Percentiles rank a stretch among this genome's conserved stretches.
Evolutionary conservation across 2,329 filamentous ascomycete species (phyloP).

Genomic region (Sporothrix euskadiensis): DNA sequence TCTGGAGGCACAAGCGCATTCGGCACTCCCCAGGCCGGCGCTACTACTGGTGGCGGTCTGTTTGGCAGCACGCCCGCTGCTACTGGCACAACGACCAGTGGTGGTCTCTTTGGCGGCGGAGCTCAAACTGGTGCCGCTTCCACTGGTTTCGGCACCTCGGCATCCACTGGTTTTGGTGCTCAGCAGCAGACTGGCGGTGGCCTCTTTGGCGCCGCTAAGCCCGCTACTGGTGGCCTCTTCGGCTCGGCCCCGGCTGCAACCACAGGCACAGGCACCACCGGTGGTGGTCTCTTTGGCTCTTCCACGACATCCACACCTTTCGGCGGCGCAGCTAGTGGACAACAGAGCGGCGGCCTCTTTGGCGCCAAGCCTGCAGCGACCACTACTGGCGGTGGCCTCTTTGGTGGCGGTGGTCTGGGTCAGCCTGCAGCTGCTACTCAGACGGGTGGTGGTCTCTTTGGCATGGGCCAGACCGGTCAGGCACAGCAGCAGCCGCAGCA

Average conservation of each 20-base stretch:
- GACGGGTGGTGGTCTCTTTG: slow-evolving; percentile 52
- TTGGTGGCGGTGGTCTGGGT: slow-evolving; percentile 42
- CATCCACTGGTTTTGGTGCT: slow-evolving; percentile 35
- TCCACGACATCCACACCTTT: slow-evolving; percentile 24
- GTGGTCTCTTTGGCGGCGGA: slow-evolving; percentile 28
- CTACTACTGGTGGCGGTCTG: slow-evolving; percentile 40
- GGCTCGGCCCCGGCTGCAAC: slow-evolving; percentile 17
- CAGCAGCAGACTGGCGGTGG: slow-evolving; percentile 35
- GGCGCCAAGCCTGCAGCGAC: slow-evolving; percentile 44
- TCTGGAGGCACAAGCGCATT: slow-evolving; percentile 39
- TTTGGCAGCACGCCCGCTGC: slow-evolving; percentile 48
- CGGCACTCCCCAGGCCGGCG: slow-evolving; percentile 21
- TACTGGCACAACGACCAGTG: slow-evolving; percentile 19
- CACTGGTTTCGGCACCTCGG: slow-evolving; percentile 46
- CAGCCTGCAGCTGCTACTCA: slow-evolving; percentile 39
- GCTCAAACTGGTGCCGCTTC: slow-evolving; percentile 15
- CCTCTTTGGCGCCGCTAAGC: slow-evolving; percentile 36
- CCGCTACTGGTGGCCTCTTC: slow-evolving; percentile 37
- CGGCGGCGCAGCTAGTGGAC: slow-evolving; percentile 16
- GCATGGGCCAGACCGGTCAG: slow-evolving; percentile 39
- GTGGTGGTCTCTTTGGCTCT: slow-evolving; percentile 28
- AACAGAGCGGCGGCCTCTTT: slow-evolving; percentile 42
- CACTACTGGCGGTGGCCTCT: slow-evolving; percentile 39
- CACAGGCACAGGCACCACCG: slow-evolving; percentile 21
- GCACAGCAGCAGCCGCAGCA: slow-evolving; percentile 42